Conservation (phyloP, 1,284 basidiomycete species). For the Amylostereum areolatum region DNA sequence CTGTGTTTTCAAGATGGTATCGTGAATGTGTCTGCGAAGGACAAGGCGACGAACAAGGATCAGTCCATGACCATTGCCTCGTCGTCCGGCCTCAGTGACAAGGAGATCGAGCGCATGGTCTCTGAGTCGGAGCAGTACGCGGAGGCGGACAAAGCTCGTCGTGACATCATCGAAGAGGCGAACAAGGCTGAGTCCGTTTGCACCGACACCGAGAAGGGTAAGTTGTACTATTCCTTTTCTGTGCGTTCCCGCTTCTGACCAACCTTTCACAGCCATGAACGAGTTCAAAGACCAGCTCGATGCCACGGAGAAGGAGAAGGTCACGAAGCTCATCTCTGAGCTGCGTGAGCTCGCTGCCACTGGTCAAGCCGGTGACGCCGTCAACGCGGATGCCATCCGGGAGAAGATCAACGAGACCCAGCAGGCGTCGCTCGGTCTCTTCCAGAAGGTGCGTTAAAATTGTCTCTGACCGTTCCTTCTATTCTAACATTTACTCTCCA, state of each 20-base stretch:
- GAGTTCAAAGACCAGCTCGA: conserved; percentile 99
- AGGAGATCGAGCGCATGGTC: conserved; percentile 98
- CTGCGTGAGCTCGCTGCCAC: conserved; percentile 88
- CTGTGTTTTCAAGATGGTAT: conserved; percentile 65
- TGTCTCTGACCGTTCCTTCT: not conserved
- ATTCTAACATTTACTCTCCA: conserved; percentile 9
- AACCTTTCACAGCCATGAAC: conserved; percentile 61
- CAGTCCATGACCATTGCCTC: conserved; percentile 98
- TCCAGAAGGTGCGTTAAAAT: conserved; percentile 72
- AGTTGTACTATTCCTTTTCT: conserved; percentile 13
- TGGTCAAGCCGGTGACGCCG: conserved; percentile 82
- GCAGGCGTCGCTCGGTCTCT: conserved; percentile 92
- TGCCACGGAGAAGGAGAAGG: conserved; percentile 89
- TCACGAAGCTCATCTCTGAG: conserved; percentile 80
- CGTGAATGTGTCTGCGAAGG: conserved; percentile 94
- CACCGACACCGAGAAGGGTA: conserved; percentile 92
- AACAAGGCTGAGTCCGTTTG: conserved; percentile 97
- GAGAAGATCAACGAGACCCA: conserved; percentile 96
- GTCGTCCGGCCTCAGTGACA: conserved; percentile 92
- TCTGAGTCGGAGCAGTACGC: conserved; percentile 91
- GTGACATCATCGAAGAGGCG: conserved; percentile 89
- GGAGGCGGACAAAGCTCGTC: conserved; percentile 86
- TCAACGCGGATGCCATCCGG: conserved; percentile 86
- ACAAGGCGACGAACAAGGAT: conserved; percentile 97
- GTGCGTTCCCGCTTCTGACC: no score